Base-by-base conservation (phyloP, 176 grass and related monocot species). In the Urochloa ruziziensis region DNA sequence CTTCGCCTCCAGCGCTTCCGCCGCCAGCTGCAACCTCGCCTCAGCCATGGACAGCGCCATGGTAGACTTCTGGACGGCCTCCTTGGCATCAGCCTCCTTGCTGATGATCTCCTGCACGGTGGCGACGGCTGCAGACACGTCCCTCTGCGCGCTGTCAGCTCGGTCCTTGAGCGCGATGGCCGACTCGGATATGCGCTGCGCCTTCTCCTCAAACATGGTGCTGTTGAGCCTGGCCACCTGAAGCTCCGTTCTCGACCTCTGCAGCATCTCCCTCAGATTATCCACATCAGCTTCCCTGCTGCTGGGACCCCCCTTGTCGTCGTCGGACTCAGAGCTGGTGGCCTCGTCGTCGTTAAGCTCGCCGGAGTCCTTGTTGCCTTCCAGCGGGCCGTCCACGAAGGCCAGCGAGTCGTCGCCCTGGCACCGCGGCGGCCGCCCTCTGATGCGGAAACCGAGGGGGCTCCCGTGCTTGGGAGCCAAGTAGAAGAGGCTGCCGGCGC, bases 1-100 rank as follows among this genome's bases (percentile, higher is more conserved):
- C 54, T 93, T 95, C 1, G 74, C 86, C 7, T 91, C 60, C 15
- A 91, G 70, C 43, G 91, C 87, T 81, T 88, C 89, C 0, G 61
- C 42, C 2, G 91, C 96, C 23, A 99, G 63, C 82, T 96, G 89
- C 85, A 96, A 62, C 57, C 93, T 73, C 1, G 96, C 93, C 86
- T 96, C 85, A 4, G 96, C 89, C 91, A 99, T 91, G 25, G 85
- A 99, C 60, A 99, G 88, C 2, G 80, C 91, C 96, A 99, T 99
- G 28, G 91, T 96, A 12, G 91, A 91, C 77, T 84, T 92, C 36
- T 82, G 85, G 17, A 92, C 87, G 15, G 77, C 85, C 84, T 96
- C 96, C 85, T 96, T 99, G 58, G 93, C 96, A 23, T 78, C 82
- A 0, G 35, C 84, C 85, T 99, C 96, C 70, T 87, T 85, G 62